phyloP scores from a whole-genome alignment of 192 early-diverging fungal species.

The Gonapodya prolifera region DNA sequence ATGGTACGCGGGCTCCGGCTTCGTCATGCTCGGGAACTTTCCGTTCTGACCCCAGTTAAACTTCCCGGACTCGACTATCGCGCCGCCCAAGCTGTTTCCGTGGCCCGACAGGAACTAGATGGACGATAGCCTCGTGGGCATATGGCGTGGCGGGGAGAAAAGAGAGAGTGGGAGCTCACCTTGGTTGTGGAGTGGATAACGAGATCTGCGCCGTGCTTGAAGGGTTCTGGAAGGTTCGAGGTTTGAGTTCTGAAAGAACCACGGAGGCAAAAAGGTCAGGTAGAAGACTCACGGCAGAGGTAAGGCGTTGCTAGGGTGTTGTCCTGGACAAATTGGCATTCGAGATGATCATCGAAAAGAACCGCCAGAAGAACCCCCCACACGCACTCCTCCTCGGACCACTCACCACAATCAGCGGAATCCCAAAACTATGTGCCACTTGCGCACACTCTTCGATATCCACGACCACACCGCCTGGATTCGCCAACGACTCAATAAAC shows the following conservation, averaged over 20 bases:
- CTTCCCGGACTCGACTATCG: constrained; percentile 1
- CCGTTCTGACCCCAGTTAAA: background rate
- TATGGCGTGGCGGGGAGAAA: no score
- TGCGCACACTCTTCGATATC: no score
- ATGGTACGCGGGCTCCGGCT: constrained; percentile 1
- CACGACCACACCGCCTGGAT: background rate
- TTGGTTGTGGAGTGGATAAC: constrained; percentile 3
- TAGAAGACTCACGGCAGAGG: constrained; percentile 6
- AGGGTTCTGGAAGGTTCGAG: no score
- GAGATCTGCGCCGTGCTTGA: constrained; percentile 6
- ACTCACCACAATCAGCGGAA: constrained; percentile 3
- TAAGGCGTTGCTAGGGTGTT: constrained; percentile 8
- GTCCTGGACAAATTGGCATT: no score
- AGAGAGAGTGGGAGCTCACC: background rate
- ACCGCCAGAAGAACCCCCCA: no score
- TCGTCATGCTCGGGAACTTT: constrained; percentile 6
- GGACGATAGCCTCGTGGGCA: no score
- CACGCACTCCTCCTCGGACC: no score
- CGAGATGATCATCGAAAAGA: no score
- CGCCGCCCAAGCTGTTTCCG: constrained; percentile 4
- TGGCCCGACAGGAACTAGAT: no score
- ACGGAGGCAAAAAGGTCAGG: no score
- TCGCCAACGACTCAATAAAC: constrained; percentile 1
- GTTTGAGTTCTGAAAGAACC: no score
- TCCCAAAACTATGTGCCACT: constrained; percentile 2